A percentile compares a stretch with the other conserved stretches of the same genome.
These are phyloP conservation scores for Chytriomyces confervae DNA, from an alignment of 192 early-diverging fungal species.

Conservation along the genomic window DNA sequence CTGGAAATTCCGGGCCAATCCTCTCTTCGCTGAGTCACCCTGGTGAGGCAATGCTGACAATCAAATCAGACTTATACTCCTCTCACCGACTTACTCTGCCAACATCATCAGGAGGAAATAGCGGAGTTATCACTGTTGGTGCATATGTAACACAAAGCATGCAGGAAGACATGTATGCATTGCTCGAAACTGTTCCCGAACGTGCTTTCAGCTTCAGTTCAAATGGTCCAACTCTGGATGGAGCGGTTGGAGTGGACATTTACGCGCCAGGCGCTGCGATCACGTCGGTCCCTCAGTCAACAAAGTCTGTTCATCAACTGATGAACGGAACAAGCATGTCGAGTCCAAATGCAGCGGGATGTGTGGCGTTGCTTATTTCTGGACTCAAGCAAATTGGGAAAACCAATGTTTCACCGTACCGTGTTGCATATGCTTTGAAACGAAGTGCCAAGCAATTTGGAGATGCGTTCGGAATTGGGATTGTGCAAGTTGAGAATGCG, in stretches of 20 bases:
- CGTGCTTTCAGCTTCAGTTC: slow-evolving; percentile 87
- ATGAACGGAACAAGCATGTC: slow-evolving; percentile 97
- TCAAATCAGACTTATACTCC: too few relatives aligned
- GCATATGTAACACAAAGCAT: slow-evolving; percentile 86
- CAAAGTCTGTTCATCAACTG: slow-evolving; percentile 65
- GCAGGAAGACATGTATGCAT: slow-evolving; percentile 85
- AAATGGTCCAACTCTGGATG: slow-evolving; percentile 84
- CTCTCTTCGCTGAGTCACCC: slow-evolving; percentile 85
- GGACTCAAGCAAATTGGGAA: slow-evolving; percentile 75
- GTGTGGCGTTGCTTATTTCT: slow-evolving; percentile 74
- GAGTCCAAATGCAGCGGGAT: slow-evolving; percentile 90
- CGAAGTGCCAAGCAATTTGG: slow-evolving; percentile 75
- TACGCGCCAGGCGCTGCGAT: slow-evolving; percentile 87
- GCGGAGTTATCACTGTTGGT: slow-evolving; percentile 85
- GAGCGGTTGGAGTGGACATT: slow-evolving; percentile 71
- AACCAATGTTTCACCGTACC: slow-evolving; percentile 74
- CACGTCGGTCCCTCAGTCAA: slow-evolving; percentile 84
- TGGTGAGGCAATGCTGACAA: slow-evolving; percentile 63
- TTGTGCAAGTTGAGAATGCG: slow-evolving; percentile 86
- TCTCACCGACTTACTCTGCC: too few relatives aligned
- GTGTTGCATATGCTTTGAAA: slow-evolving; percentile 77
- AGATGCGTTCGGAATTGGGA: slow-evolving; percentile 76
- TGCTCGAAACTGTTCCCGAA: slow-evolving; percentile 79
- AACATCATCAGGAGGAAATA: slow-evolving; percentile 33
- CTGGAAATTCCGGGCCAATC: slow-evolving; percentile 93